A percentile compares a stretch with the other conserved stretches of the same genome.
Evolutionary conservation across 2,329 filamentous ascomycete genomes (phyloP).

Genomic region (Exophiala lecanii-corni): DNA sequence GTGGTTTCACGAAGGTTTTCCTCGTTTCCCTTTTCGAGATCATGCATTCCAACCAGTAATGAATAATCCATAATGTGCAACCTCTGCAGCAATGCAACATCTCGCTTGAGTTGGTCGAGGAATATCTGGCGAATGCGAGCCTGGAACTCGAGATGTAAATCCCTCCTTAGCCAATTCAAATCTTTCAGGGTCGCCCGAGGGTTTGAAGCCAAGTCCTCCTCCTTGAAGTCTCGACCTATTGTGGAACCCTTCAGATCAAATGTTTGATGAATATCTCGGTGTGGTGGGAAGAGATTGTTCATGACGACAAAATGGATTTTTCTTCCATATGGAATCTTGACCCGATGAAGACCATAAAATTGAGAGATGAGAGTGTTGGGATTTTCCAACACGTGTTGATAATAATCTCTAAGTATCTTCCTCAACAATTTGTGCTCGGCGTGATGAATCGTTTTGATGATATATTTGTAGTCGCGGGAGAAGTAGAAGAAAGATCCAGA

Average conservation of each 20-base stretch:
- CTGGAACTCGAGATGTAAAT: slow-evolving; percentile 81
- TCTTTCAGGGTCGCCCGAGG: slow-evolving; percentile 93
- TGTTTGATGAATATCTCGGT: slow-evolving; percentile 93
- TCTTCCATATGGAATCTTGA: slow-evolving; percentile 96
- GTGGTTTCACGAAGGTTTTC: slow-evolving; percentile 90
- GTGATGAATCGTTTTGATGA: slow-evolving; percentile 99
- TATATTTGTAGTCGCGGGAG: slow-evolving; percentile 98
- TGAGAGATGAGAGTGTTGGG: slow-evolving; percentile 96
- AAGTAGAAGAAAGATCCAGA: slow-evolving; percentile 99
- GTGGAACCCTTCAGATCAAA: slow-evolving; percentile 97
- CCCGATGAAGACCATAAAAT: slow-evolving; percentile 93
- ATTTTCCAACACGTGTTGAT: slow-evolving; percentile 85
- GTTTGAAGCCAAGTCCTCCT: slow-evolving; percentile 82
- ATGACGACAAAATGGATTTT: slow-evolving; percentile 99
- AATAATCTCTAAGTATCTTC: slow-evolving; percentile 72
- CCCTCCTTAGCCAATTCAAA: slow-evolving; percentile 87
- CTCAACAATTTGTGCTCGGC: slow-evolving; percentile 59
- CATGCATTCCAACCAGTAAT: slow-evolving; percentile 88
- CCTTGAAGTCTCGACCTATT: slow-evolving; percentile 82
- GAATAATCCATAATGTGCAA: slow-evolving; percentile 99
- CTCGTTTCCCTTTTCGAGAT: slow-evolving; percentile 83
- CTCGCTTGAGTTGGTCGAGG: slow-evolving; percentile 78
- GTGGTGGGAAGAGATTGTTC: slow-evolving; percentile 98
- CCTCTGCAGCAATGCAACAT: slow-evolving; percentile 79
- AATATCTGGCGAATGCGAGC: slow-evolving; percentile 84